Percentiles rank a stretch among this genome's conserved stretches.
These are phyloP conservation scores for Chaetomium globosum DNA, from an alignment of 2,329 filamentous ascomycete genomes.

Conservation along the genomic window DNA sequence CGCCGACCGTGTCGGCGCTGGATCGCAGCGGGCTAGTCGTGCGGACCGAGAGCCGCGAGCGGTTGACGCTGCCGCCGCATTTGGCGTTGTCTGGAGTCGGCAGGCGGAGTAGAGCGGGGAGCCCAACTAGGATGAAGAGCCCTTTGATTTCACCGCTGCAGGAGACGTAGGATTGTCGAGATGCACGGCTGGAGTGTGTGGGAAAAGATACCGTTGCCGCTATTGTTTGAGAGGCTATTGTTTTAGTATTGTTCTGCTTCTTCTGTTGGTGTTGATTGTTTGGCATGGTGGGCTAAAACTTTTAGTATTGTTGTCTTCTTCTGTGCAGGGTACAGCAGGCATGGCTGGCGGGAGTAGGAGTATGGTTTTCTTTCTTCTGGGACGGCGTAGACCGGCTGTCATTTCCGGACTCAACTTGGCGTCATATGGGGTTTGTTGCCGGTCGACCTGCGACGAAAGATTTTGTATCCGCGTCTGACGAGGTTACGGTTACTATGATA, in stretches of 20 bases:
- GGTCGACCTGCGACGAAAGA: slow-evolving; percentile 3
- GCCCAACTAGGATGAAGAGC: slow-evolving; percentile 62
- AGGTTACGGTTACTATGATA: slow-evolving; percentile 22
- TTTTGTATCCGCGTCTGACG: slow-evolving; percentile 5
- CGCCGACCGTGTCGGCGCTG: slow-evolving; percentile 48
- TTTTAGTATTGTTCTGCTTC: slow-evolving; percentile 16
- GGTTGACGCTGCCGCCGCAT: slow-evolving; percentile 59
- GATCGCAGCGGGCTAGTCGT: slow-evolving; percentile 74
- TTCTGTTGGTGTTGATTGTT: slow-evolving; percentile 18
- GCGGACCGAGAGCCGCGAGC: slow-evolving; percentile 83
- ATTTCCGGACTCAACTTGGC: slow-evolving; percentile 13
- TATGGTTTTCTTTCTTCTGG: slow-evolving; percentile 4
- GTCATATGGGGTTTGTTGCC: slow-evolving; percentile 1
- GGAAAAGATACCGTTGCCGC: slow-evolving; percentile 5
- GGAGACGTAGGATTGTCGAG: slow-evolving; percentile 39
- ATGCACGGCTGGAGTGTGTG: background rate
- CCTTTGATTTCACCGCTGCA: slow-evolving; percentile 56
- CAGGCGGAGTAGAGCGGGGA: slow-evolving; percentile 59
- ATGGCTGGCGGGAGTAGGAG: slow-evolving; percentile 15
- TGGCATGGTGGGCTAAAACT: slow-evolving; percentile 12
- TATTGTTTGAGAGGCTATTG: slow-evolving; percentile 5
- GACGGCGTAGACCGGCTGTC: slow-evolving; percentile 13
- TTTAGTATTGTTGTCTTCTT: slow-evolving; percentile 19
- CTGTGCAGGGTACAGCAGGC: slow-evolving; percentile 17
- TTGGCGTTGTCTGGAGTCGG: slow-evolving; percentile 58